These are phyloP conservation scores for Barnettozyma populi DNA, from an alignment of 805 yeast genomes.

Conservation along the genomic window DNA sequence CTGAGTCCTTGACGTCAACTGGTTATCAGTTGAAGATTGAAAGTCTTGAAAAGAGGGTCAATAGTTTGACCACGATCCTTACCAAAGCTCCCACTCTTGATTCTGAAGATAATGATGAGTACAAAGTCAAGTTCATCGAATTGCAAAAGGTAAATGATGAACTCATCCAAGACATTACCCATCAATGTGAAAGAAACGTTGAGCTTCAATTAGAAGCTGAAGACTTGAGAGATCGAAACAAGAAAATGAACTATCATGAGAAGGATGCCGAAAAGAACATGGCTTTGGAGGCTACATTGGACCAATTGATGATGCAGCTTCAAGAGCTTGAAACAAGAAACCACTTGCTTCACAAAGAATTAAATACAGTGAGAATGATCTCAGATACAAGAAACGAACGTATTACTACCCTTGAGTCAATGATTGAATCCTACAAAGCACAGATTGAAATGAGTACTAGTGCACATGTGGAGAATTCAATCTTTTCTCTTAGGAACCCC, in stretches of 20 bases:
- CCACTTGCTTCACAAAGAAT: conserved; percentile 47
- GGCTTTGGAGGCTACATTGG: conserved; percentile 52
- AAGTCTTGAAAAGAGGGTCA: conserved; percentile 9
- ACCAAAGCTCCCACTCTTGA: conserved; percentile 11
- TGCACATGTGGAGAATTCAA: conserved; percentile 10
- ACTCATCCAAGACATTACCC: conserved; percentile 22
- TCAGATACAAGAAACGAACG: conserved; percentile 53
- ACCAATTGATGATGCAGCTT: conserved; percentile 51
- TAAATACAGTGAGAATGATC: conserved; percentile 48
- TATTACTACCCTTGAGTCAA: conserved; percentile 46
- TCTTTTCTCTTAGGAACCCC: conserved; percentile 16
- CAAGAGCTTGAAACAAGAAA: conserved; percentile 62
- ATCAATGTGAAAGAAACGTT: conserved; percentile 25
- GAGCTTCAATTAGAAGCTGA: conserved; percentile 41
- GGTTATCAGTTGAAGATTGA: not conserved
- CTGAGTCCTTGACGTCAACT: not conserved
- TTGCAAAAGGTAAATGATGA: conserved; percentile 17
- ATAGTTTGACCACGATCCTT: conserved; percentile 14
- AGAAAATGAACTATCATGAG: conserved; percentile 3
- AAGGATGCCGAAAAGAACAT: conserved; percentile 41
- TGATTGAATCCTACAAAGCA: conserved; percentile 45
- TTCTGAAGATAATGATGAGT: not conserved
- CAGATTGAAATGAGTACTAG: conserved; percentile 5
- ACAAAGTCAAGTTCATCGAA: conserved; percentile 13
- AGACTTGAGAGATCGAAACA: conserved; percentile 29